Conservation (phyloP, 306 rosid species). For the Rosa chinensis region DNA sequence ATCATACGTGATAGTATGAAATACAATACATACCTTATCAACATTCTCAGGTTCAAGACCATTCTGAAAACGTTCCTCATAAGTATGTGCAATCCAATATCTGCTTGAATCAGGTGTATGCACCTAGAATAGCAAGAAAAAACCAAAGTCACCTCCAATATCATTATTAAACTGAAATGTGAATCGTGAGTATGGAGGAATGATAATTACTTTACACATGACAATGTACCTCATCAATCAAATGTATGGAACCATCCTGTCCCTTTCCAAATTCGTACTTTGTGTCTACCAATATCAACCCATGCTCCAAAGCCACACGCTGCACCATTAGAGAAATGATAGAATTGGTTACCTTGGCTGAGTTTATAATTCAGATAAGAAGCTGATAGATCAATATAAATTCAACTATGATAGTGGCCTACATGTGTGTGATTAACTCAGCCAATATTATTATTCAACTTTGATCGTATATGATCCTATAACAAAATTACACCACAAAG, state of each 20-base stretch:
- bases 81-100: slow-evolving; percentile 90
- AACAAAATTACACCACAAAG: background rate
- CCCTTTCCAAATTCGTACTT: slow-evolving; percentile 97
- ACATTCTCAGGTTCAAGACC: slow-evolving; percentile 92
- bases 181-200: background rate
- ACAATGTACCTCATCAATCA: slow-evolving; percentile 80
- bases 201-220: slow-evolving; percentile 11
- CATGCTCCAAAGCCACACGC: slow-evolving; percentile 87
- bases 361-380: background rate
- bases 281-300: slow-evolving; percentile 92
- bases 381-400: background rate
- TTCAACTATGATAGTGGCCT: background rate
- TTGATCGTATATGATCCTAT: background rate
- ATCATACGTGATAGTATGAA: background rate
- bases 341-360: background rate
- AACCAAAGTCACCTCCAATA: slow-evolving; percentile 16
- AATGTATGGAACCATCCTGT: slow-evolving; percentile 71
- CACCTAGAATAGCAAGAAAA: slow-evolving; percentile 46
- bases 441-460: background rate
- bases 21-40: slow-evolving; percentile 65
- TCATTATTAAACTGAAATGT: slow-evolving; percentile 9
- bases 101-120: slow-evolving; percentile 99
- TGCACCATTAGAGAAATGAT: slow-evolving; percentile 39
- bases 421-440: background rate
- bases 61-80: slow-evolving; percentile 64